Conservation (phyloP, 306 rosid genomes). For the Dryas octopetala region DNA sequence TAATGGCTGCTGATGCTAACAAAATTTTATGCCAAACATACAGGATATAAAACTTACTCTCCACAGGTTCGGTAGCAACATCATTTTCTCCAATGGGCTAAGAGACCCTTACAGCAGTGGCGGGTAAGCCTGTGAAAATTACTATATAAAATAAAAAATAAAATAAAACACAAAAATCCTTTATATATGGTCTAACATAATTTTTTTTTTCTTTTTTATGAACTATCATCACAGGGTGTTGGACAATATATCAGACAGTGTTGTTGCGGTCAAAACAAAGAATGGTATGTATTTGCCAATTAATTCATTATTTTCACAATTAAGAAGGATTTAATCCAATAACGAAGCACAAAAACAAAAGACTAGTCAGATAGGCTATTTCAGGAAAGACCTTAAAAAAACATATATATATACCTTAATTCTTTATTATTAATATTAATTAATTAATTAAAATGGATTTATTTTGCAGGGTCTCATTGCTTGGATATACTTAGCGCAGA, state of each 20-base stretch:
- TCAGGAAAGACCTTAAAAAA: too few relatives aligned
- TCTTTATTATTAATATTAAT: too few relatives aligned
- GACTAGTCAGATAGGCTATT: too few relatives aligned
- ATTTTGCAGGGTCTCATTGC: slow-evolving; percentile 39
- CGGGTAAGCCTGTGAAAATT: slow-evolving; percentile 40
- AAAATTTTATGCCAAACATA: not conserved
- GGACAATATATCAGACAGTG: not conserved
- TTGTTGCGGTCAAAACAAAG: not conserved
- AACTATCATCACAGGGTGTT: not conserved
- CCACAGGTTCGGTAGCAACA: slow-evolving; percentile 56
- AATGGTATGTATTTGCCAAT: not conserved
- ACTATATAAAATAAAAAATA: too few relatives aligned
- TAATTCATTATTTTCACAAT: not conserved
- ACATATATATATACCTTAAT: too few relatives aligned
- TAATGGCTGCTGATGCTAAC: not conserved
- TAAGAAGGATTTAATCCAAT: too few relatives aligned
- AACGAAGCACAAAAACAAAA: too few relatives aligned
- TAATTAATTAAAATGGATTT: not conserved
- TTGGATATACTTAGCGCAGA: slow-evolving; percentile 24
- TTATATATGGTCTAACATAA: not conserved
- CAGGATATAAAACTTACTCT: slow-evolving; percentile 57
- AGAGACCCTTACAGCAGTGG: slow-evolving; percentile 61
- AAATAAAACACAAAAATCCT: too few relatives aligned
- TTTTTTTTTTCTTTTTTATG: not conserved
- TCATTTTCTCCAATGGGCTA: slow-evolving; percentile 72